These are phyloP conservation scores for Isabelozyma gotoi DNA, from an alignment of 805 yeast species.

Conservation along the genomic window DNA sequence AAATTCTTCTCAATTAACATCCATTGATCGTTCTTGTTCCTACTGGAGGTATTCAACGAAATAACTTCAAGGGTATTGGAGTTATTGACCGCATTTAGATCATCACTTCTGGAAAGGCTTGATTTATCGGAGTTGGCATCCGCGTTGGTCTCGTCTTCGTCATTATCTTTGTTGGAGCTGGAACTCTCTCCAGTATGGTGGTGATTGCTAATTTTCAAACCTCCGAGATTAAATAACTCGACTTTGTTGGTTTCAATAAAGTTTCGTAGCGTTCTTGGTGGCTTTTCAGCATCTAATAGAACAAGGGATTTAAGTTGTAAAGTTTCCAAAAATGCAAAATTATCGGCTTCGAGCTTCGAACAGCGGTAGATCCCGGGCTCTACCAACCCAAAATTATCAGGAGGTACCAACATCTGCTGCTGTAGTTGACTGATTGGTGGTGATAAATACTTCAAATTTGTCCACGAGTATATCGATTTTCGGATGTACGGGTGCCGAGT, in stretches of 20 bases:
- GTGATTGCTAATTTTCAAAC: conserved; percentile 39
- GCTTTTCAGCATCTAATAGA: conserved; percentile 81
- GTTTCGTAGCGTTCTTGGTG: conserved; percentile 66
- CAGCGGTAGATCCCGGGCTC: conserved; percentile 85
- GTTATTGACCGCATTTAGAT: conserved; percentile 5
- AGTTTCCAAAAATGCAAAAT: conserved; percentile 76
- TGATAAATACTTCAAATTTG: no score
- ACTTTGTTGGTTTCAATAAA: conserved; percentile 61
- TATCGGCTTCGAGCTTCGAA: conserved; percentile 71
- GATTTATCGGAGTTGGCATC: conserved; percentile 2
- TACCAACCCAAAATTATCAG: conserved; percentile 88
- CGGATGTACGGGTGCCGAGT: no score
- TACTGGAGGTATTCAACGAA: conserved; percentile 17
- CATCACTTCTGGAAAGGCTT: neutral
- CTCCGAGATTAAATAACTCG: conserved; percentile 48
- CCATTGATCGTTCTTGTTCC: conserved; percentile 56
- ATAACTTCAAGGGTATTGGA: conserved; percentile 20
- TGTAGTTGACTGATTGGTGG: no score
- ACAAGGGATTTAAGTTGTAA: conserved; percentile 66
- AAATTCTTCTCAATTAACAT: conserved; percentile 71
- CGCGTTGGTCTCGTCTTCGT: conserved; percentile 9
- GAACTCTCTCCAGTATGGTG: conserved; percentile 25
- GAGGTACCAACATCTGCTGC: conserved; percentile 82
- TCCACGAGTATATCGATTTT: no score
- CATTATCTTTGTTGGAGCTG: conserved; percentile 15